Percentiles rank a stretch among this genome's conserved stretches.
Evolutionary conservation across 306 rosid species (phyloP).

Genomic region (Prinsepia uniflora): DNA sequence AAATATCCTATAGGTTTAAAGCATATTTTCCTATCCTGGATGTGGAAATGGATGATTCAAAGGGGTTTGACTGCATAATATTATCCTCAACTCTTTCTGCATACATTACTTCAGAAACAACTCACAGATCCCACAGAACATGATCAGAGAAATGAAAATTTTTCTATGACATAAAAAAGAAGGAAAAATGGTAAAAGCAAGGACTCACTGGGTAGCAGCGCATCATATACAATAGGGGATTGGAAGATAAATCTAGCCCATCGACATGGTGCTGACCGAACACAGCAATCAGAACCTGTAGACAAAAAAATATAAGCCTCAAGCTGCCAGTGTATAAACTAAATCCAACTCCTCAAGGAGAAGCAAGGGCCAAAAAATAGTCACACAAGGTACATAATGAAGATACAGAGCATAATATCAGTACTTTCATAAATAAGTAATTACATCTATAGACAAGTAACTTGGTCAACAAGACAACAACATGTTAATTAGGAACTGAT

Average conservation of each 20-base stretch:
- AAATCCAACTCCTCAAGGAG: conserved; percentile 12
- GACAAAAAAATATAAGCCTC: conserved; percentile 15
- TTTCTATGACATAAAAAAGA: neutral
- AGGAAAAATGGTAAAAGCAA: conserved; percentile 5
- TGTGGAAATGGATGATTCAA: neutral
- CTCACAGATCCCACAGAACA: neutral
- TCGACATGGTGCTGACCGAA: conserved; percentile 99
- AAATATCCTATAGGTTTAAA: neutral
- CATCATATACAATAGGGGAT: conserved; percentile 97
- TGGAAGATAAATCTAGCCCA: conserved; percentile 91
- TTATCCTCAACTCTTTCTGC: neutral
- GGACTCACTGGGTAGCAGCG: conserved; percentile 94
- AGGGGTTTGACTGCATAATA: neutral
- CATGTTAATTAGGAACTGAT: neutral
- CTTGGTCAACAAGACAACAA: neutral
- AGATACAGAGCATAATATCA: conserved; percentile 13
- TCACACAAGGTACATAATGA: conserved; percentile 10
- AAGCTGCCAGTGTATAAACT: conserved; percentile 22
- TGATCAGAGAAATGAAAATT: neutral
- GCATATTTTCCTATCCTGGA: neutral
- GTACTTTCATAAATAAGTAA: neutral
- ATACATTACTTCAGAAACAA: neutral
- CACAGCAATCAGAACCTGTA: conserved; percentile 96
- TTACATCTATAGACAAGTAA: neutral
- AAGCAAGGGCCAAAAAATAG: neutral